phyloP scores from a whole-genome alignment of 352 stramenopile genomes.

The Phytophthora boehmeriae region DNA sequence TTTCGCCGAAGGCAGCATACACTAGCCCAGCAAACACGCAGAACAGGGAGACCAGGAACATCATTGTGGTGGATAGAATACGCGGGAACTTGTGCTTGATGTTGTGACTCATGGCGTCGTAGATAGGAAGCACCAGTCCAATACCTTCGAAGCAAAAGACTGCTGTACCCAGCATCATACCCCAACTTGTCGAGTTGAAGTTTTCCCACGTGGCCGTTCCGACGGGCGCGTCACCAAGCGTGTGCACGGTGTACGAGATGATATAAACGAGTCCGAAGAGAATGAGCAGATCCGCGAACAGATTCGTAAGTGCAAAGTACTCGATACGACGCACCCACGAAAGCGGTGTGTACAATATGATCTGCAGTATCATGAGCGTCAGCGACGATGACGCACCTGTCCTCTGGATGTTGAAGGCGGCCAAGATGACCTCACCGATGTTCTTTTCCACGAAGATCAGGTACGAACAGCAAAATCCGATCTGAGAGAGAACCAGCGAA shows the following conservation, averaged over 20 bases:
- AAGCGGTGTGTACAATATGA: conserved; percentile 69
- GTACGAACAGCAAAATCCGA: conserved; percentile 79
- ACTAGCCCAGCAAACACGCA: conserved; percentile 61
- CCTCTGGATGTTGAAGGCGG: conserved; percentile 47
- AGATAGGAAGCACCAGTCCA: conserved; percentile 69
- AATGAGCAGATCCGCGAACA: conserved; percentile 67
- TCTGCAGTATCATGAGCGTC: conserved; percentile 67
- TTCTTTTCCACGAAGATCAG: conserved; percentile 80
- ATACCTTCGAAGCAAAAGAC: conserved; percentile 83
- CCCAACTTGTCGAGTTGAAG: conserved; percentile 71
- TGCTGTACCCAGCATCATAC: conserved; percentile 62
- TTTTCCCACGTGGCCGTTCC: conserved; percentile 55
- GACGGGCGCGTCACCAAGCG: conserved; percentile 33
- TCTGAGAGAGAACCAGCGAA: conserved; percentile 71
- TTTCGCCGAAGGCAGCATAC: conserved; percentile 57
- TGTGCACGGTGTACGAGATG: conserved; percentile 56
- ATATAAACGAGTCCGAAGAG: conserved; percentile 67
- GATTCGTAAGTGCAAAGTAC: conserved; percentile 76
- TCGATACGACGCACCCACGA: conserved; percentile 77
- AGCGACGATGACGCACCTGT: conserved; percentile 55
- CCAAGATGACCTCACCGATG: conserved; percentile 62
- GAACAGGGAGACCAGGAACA: conserved; percentile 61
- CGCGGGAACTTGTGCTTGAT: conserved; percentile 68
- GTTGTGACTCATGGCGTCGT: conserved; percentile 61
- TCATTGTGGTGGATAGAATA: conserved; percentile 52